Percentiles rank a stretch among this genome's conserved stretches.
phyloP scores from a whole-genome alignment of 1,139 yeast species.

The Saccharomycopsis phalli region DNA sequence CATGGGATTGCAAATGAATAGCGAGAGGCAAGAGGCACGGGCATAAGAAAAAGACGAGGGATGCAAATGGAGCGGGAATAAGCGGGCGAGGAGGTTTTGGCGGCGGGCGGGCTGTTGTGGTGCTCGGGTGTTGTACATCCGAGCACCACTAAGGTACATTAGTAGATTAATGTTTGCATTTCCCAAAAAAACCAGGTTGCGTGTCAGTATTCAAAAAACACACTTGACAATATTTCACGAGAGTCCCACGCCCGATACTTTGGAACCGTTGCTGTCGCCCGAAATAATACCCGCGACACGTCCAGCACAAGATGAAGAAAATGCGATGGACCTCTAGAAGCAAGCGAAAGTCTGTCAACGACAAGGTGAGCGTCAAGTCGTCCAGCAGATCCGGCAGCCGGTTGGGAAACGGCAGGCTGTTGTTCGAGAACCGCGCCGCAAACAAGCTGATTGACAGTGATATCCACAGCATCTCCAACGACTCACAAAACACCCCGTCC shows the following conservation, averaged over 20 bases:
- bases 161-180: neutral
- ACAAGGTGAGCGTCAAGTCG: conserved; percentile 13
- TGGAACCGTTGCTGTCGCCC: too few species aligned
- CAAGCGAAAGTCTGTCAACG: conserved; percentile 25
- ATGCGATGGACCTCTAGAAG: conserved; percentile 25
- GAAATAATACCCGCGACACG: too few species aligned
- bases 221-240: too few species aligned
- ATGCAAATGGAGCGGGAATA: too few species aligned
- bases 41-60: too few species aligned
- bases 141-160: neutral
- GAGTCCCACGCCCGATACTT: too few species aligned
- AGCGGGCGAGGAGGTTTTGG: neutral
- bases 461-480: conserved; percentile 10
- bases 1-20: too few species aligned
- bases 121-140: neutral
- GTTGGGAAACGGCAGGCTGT: conserved; percentile 4
- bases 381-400: conserved; percentile 12
- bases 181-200: neutral
- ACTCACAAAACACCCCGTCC: neutral
- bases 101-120: neutral
- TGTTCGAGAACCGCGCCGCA: conserved; percentile 4
- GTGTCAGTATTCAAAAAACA: neutral
- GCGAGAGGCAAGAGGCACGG: too few species aligned
- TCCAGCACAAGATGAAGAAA: conserved; percentile 18
- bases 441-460: conserved; percentile 5